Evolutionary conservation across 2,329 filamentous ascomycete species (phyloP), one percentile per base, ranked within the genome.

Genomic region (Cladosporium phlei): DNA sequence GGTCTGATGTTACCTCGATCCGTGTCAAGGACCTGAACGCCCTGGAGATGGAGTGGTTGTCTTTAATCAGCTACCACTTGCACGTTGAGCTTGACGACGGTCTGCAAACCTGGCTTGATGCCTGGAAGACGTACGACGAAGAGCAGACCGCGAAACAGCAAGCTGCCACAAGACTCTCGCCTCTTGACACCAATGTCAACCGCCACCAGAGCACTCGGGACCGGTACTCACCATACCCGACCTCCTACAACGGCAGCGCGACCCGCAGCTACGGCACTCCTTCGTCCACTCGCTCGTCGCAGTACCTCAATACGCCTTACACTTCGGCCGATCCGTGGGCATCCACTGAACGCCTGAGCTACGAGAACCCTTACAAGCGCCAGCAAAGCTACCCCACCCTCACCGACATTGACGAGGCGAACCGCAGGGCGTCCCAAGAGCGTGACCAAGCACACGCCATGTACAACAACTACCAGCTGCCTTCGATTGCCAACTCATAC

Each of bases 1-100:
- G 90, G 90, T 88, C 90, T 4, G 90, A 96, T 63, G 90, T 96
- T 43, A 95, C 88, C 68, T 88, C 87, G 52, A 95, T 96, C 55
- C 76, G 83, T 24, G 88, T 95, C 16, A 70, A 78, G 2, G 88
- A 95, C 62, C 76, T 96, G 56, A 95, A 95, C 70, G 74, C 77
- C 50, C 78, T 95, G 65, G 90, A 96, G 72, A 80, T 85, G 59
- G 85, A 94, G 58, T 96, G 90, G 90, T 77, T 96, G 30, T 76
- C 80, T 46, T 82, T 83, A 32, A 93, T 94, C 64, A 76, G 81
- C 57, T 95, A 88, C 84, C 78, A 83, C 55, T 80, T 96, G 45
- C 93, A 95, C 63, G 85, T 93, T 63, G 89, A 94, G 61, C 82
- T 90, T 21, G 79, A 87, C 54, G 82, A 88, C 60, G 89, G 82